Percentiles rank a stretch among this genome's conserved stretches.
Conservation (phyloP, 2,329 filamentous ascomycete species). For the Colletotrichum australisinense region DNA sequence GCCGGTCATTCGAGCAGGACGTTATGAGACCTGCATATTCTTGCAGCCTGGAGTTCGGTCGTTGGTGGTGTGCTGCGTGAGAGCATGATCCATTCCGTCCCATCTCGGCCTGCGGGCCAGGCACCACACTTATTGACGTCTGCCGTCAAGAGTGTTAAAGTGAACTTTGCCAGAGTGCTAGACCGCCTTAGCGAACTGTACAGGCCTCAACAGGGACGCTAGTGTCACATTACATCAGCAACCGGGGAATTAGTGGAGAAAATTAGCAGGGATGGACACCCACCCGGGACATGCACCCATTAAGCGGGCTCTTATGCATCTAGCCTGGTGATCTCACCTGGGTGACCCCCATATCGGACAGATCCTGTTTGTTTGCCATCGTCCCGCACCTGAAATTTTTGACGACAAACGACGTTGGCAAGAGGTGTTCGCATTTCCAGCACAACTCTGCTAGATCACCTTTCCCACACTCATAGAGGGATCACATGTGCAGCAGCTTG, state of each 20-base stretch:
- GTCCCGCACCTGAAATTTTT: slow-evolving; percentile 27
- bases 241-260: neutral
- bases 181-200: slow-evolving; percentile 14
- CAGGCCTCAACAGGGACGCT: slow-evolving; percentile 8
- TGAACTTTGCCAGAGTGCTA: neutral
- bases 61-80: slow-evolving; percentile 25
- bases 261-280: slow-evolving; percentile 20
- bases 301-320: slow-evolving; percentile 36
- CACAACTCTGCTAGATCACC: neutral
- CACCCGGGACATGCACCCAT: slow-evolving; percentile 28
- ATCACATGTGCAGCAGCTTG: slow-evolving; percentile 7
- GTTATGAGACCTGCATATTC: slow-evolving; percentile 33
- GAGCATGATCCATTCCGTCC: slow-evolving; percentile 32
- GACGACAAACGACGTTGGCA: slow-evolving; percentile 4
- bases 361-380: slow-evolving; percentile 29
- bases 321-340: slow-evolving; percentile 32
- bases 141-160: slow-evolving; percentile 24
- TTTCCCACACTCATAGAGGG: neutral
- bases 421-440: neutral
- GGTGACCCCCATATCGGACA: slow-evolving; percentile 29
- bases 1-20: slow-evolving; percentile 23
- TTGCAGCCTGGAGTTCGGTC: slow-evolving; percentile 1
- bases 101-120: slow-evolving; percentile 26
- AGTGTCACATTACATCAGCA: slow-evolving; percentile 34
- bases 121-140: slow-evolving; percentile 25